Evolutionary conservation across 768 basidiomycete species (phyloP), one percentile per base, ranked within the genome.

Genomic region (Fomitopsis serialis): DNA sequence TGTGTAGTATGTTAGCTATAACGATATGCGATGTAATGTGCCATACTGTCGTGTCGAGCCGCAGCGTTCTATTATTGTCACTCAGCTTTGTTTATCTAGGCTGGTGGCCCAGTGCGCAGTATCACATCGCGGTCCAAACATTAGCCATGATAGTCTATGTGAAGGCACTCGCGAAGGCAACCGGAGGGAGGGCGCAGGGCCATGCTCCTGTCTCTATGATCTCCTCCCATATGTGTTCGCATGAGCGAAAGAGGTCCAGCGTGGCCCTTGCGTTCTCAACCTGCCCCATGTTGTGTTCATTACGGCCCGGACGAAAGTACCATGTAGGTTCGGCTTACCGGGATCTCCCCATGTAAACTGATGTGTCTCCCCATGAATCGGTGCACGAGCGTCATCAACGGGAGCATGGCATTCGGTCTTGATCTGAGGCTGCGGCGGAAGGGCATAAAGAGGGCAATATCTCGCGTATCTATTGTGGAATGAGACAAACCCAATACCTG

Each of bases 401-500:
- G 68, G 21, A 79, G 58, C 13, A 71, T 61, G 11, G 46, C 47
- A 43, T 58, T 61, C n/a, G 63, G 59, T 48, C 66, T 65, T 52
- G 63, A 72, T 49, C 69, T 65, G 3, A 78, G 67, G 36, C 68
- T 72, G 55, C 72, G 73, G 15, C 76, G 72, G 44, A 82, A 68
- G 10, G 81, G 78, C 37, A 74, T 66, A 65, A 76, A 83, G 22
- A 79, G 65, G 3, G 78, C 80, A 12, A 78, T 69, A 55, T 82
- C 81, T n/a, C 81, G 73, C 1, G 79, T 82, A 55, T 77, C 60
- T 40, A 79, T 64, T 9, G 78, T 71, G 9, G 78, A 75, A 61
- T 82, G 80, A 22, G 72, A 71, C 36, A 82, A 62, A 13, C 75
- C 77, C 60, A 82, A 61, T 13, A 80, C 73, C 80, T 82, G 58